phyloP scores from a whole-genome alignment of 2,329 filamentous ascomycete genomes.

The Aulographum hederae region DNA sequence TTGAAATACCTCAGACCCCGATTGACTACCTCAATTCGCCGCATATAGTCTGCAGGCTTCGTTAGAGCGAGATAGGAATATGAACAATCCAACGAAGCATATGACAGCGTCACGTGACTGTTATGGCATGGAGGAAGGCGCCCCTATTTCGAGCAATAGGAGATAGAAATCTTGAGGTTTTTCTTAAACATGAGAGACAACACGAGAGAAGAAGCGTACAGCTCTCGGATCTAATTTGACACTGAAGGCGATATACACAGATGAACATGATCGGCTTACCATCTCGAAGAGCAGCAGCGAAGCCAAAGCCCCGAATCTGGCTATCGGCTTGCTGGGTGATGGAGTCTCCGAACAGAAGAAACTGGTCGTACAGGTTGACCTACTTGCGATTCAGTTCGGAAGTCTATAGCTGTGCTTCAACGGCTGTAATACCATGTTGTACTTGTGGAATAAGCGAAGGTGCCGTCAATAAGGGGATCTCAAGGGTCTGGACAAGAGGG shows the following conservation, averaged over 20 bases:
- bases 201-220: background rate
- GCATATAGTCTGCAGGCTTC: slow-evolving; percentile 42
- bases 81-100: too few species aligned
- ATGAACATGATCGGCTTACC: slow-evolving; percentile 27
- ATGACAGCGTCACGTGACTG: background rate
- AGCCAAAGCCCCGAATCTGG: slow-evolving; percentile 50
- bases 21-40: slow-evolving; percentile 73
- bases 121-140: too few species aligned
- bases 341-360: slow-evolving; percentile 76
- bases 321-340: slow-evolving; percentile 54
- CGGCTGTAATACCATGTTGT: too few species aligned
- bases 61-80: too few species aligned
- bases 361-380: slow-evolving; percentile 20
- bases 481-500: too few species aligned
- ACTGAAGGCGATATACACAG: too few species aligned
- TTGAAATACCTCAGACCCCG: slow-evolving; percentile 48
- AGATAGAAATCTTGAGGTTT: too few species aligned
- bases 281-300: slow-evolving; percentile 52
- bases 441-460: too few species aligned
- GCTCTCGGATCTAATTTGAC: background rate
- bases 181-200: background rate
- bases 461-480: too few species aligned
- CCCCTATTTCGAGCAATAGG: too few species aligned
- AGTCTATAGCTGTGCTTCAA: too few species aligned
- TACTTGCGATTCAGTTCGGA: slow-evolving; percentile 6